Percentiles rank a stretch among this genome's conserved stretches.
These are phyloP conservation scores for Suillus subalutaceus DNA, from an alignment of 768 basidiomycete species.

Conservation along the genomic window DNA sequence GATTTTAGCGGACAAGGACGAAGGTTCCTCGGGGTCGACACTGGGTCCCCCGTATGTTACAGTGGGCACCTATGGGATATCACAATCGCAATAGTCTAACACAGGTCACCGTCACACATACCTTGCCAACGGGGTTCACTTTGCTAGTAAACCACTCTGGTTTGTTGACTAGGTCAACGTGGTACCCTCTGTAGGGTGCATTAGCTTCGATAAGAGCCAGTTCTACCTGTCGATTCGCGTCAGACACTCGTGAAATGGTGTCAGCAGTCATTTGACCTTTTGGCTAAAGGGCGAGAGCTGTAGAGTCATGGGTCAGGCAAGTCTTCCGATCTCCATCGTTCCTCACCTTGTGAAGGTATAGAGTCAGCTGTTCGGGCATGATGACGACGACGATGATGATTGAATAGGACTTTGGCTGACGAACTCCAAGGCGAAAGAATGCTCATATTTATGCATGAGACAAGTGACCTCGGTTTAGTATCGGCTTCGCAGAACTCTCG, in stretches of 20 bases:
- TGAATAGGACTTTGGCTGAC: neutral
- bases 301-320: neutral
- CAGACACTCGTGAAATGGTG: neutral
- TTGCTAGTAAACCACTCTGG: slow-evolving; percentile 64
- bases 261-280: slow-evolving; percentile 37
- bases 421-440: neutral
- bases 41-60: slow-evolving; percentile 60
- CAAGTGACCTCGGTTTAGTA: neutral
- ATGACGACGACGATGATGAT: neutral
- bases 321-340: neutral
- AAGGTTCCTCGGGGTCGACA: slow-evolving; percentile 53
- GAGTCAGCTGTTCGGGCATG: slow-evolving; percentile 39
- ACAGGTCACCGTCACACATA: slow-evolving; percentile 21
- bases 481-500: neutral
- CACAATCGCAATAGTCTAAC: neutral
- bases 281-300: slow-evolving; percentile 61
- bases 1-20: slow-evolving; percentile 54
- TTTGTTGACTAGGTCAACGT: slow-evolving; percentile 62
- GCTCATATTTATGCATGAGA: neutral
- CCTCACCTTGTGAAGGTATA: slow-evolving; percentile 47
- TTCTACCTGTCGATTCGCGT: slow-evolving; percentile 41
- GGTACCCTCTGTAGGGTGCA: slow-evolving; percentile 47
- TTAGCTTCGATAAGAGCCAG: slow-evolving; percentile 58
- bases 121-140: slow-evolving; percentile 66
- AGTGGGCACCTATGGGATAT: slow-evolving; percentile 49